Evolutionary conservation across 176 grass and related monocot species (phyloP), one percentile per base, ranked within the genome.

Genomic region (Olyra latifolia): DNA sequence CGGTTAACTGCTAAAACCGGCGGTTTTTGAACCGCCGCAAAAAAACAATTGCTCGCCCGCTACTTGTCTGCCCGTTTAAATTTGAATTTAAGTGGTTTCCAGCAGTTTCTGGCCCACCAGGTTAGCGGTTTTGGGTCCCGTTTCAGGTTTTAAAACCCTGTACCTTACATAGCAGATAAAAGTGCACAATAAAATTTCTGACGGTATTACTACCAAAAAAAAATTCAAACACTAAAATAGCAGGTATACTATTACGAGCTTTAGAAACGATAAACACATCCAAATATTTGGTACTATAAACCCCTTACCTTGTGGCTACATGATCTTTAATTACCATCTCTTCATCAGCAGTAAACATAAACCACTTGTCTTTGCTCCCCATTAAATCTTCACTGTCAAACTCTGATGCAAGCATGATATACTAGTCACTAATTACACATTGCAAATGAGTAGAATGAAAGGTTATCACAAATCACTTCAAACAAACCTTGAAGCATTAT

Each of bases 401-500:
- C 35, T 80, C 81, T 88, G 87, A 32, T 28, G 27, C 38, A 72
- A 74, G 50, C 20, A 10, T 74, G 69, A 67, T 74, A 83, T 74
- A 67, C 11, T 55, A 83, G 43, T 80, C 50, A 60, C 17, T 64
- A 83, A 79, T 49, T 35, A 67, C 55, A 57, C 35, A 42, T 69
- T 82, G 6, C 23, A 60, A 58, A 74, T 58, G 24, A 50, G 42
- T 67, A 78, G 58, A 60, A 16, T 15, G 20, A 88, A 67, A 79
- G 1, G 3, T 13, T 79, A 67, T 67, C 43, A 20, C 43, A 74
- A 74, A 43, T 57, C 44, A 78, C 20, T 61, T 72, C 42, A 35
- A 49, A 79, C 69, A 84, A 53, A 84, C 87, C 81, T 88, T 88
- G 87, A 45, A 78, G 42, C 69, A 88, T 61, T 61, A 88, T 69